A percentile compares a stretch with the other conserved stretches of the same genome.
Conservation (phyloP, 805 yeast genomes). For the Grigorovia yakushimaensis region DNA sequence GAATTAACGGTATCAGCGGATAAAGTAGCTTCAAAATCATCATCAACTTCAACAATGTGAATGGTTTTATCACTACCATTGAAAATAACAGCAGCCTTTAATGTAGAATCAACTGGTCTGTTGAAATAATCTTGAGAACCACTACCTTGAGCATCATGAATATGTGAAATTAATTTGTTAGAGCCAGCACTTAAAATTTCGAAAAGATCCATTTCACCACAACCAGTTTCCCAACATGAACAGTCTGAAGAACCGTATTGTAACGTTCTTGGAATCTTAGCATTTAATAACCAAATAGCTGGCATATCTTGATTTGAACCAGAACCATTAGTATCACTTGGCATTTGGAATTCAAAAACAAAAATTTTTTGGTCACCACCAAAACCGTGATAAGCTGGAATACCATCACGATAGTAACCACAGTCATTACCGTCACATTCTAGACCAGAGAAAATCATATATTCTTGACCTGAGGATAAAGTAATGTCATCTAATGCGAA, state of each 20-base stretch:
- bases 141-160: constrained; percentile 79
- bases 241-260: constrained; percentile 82
- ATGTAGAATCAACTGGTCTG: constrained; percentile 69
- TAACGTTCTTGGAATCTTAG: constrained; percentile 90
- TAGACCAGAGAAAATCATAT: constrained; percentile 68
- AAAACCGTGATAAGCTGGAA: constrained; percentile 93
- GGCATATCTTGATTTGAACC: constrained; percentile 85
- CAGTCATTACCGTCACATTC: constrained; percentile 54
- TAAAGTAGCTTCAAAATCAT: constrained; percentile 45
- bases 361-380: constrained; percentile 77
- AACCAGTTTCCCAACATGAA: constrained; percentile 95
- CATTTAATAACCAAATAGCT: constrained; percentile 92
- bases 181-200: constrained; percentile 78
- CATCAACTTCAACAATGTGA: constrained; percentile 53
- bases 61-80: constrained; percentile 37
- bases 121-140: constrained; percentile 79
- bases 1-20: constrained; percentile 43
- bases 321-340: constrained; percentile 47
- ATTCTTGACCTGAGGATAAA: constrained; percentile 66
- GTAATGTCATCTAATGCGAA: constrained; percentile 60
- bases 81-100: constrained; percentile 89
- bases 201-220: constrained; percentile 95
- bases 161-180: constrained; percentile 62
- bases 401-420: constrained; percentile 78
- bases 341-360: constrained; percentile 92